Evolutionary conservation across 2,329 filamentous ascomycete species (phyloP), one percentile per base, ranked within the genome.

Genomic region (Laburnicola sp.): DNA sequence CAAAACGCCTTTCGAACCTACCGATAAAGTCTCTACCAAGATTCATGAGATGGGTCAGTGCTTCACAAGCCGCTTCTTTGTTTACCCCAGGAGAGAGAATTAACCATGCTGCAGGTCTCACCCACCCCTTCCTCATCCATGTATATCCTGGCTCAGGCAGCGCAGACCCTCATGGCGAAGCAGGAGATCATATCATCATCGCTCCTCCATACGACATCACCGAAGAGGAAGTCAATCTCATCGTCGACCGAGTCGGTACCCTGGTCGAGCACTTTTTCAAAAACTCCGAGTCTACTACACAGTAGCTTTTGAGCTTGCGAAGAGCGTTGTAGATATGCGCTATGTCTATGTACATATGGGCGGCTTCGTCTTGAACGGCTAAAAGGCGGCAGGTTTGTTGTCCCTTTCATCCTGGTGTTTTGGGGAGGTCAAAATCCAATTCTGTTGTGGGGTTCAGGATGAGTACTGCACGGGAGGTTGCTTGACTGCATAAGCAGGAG

Each of bases 151-250:
- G 85, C 0, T 73, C 74, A 0, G 86, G 86, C 1, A 84, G 83
- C 0, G 81, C 76, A 0, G 84, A 28, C 4, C 36, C 36, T 9
- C 7, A 88, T 38, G 76, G 80, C 1, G 64, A 68, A n/a, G 65
- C 66, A 1, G 87, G 88, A 7, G 88, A 92, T 62, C 86, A 89
- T 67, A 75, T 90, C 31, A 77, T 91, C 25, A 62, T 92, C 8
- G 82, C 86, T 1, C 88, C 88, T 4, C 80, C 88, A 0, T 90
- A 85, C 70, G 89, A 82, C 38, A 77, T 86, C 22, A 83, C 79
- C 1, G 71, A 72, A 37, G 75, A 75, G 6, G 83, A 87, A 21
- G 74, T 88, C 45, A 76, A 82, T 10, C 63, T 74, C 23, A 81
- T 87, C 46, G 82, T 82, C 2, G 72, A 78, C 16, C 76, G 73